Percentiles rank a stretch among this genome's conserved stretches.
Conservation (phyloP, 192 early-diverging fungal species). For the Coemansia reversa region DNA sequence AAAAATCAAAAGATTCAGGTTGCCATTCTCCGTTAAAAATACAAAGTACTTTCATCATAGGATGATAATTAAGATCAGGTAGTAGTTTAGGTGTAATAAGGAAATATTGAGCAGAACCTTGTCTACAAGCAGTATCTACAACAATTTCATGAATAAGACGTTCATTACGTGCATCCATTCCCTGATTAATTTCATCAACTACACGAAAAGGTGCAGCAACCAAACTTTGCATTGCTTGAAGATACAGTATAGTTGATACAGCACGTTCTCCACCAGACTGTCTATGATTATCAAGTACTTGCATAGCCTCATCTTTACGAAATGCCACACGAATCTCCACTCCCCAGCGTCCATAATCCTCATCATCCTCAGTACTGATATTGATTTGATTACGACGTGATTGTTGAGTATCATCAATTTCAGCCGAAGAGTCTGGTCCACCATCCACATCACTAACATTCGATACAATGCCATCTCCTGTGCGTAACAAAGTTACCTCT, state of each 20-base stretch:
- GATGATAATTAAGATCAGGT: constrained; percentile 89
- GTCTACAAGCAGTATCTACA: constrained; percentile 75
- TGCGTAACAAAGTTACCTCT: constrained; percentile 35
- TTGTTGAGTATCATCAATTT: background rate
- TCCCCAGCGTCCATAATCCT: constrained; percentile 90
- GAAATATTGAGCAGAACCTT: constrained; percentile 71
- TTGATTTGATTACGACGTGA: constrained; percentile 52
- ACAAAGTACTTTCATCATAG: constrained; percentile 85
- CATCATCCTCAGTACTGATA: constrained; percentile 63
- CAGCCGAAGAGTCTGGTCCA: background rate
- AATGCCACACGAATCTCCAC: constrained; percentile 96
- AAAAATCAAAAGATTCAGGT: constrained; percentile 56
- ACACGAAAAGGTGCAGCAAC: constrained; percentile 91
- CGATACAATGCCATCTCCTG: constrained; percentile 24
- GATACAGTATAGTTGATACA: constrained; percentile 93
- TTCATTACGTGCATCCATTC: constrained; percentile 98
- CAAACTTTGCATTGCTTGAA: constrained; percentile 89
- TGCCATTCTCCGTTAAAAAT: constrained; percentile 95
- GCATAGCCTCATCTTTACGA: constrained; percentile 77
- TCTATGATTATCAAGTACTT: constrained; percentile 80
- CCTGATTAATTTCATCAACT: constrained; percentile 99
- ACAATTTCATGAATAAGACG: constrained; percentile 91
- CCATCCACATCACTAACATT: background rate
- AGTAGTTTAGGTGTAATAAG: constrained; percentile 98
- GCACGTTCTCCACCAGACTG: constrained; percentile 98